A percentile compares a stretch with the other conserved stretches of the same genome.
These are phyloP conservation scores for Crithidia brevicula DNA, from an alignment of 208 protist species.

Conservation along the genomic window DNA sequence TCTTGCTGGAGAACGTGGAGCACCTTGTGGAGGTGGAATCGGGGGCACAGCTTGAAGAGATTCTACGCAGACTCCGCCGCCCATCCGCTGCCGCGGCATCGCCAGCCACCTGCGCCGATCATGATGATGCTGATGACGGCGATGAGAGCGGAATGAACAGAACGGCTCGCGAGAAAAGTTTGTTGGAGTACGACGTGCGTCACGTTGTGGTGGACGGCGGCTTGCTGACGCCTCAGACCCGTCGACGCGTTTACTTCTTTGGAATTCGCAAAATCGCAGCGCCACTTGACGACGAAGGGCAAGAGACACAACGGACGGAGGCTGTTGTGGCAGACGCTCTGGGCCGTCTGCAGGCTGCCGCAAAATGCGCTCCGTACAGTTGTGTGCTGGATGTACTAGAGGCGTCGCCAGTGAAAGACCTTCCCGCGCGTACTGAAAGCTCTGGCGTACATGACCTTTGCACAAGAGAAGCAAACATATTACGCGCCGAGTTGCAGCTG, in stretches of 20 bases:
- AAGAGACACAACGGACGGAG: not conserved
- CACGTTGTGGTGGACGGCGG: constrained; percentile 59
- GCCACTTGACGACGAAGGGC: not conserved
- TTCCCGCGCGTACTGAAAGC: no score
- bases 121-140: no score
- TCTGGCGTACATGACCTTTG: not conserved
- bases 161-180: not conserved
- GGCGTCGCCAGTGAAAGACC: not conserved
- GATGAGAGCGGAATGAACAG: not conserved
- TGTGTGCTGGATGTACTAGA: constrained; percentile 24
- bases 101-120: no score
- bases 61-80: constrained; percentile 36
- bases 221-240: constrained; percentile 63
- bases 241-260: constrained; percentile 70
- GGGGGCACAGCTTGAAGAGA: constrained; percentile 47
- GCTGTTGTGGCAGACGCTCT: constrained; percentile 21
- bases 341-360: not conserved
- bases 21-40: constrained; percentile 61
- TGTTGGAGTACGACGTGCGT: constrained; percentile 35
- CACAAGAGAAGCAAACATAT: not conserved
- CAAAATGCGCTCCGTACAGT: constrained; percentile 10
- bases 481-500: constrained; percentile 26
- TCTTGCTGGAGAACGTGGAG: constrained; percentile 89
- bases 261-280: constrained; percentile 33
- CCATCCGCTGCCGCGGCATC: constrained; percentile 11